phyloP scores from a whole-genome alignment of 768 basidiomycete species.

The Leccinellum rugosiceps region DNA sequence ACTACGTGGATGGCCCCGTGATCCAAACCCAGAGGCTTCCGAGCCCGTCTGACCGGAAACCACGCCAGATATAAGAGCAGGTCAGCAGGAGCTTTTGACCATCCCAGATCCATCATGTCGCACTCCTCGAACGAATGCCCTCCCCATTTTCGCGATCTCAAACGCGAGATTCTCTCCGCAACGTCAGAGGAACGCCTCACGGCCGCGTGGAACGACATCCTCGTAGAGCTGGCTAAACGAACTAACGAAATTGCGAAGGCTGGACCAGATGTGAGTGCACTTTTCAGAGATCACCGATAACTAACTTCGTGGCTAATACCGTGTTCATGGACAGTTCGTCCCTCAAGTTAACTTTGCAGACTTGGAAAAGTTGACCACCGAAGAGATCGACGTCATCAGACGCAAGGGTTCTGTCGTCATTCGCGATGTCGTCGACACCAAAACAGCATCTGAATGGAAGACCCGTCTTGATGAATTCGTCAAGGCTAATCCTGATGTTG shows the following conservation, averaged over 20 bases:
- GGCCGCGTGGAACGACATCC: conserved; percentile 56
- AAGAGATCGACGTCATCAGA: conserved; percentile 49
- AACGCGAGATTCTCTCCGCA: conserved; percentile 50
- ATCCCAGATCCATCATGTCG: conserved; percentile 11
- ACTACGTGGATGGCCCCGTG: not conserved
- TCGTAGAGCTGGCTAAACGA: conserved; percentile 45
- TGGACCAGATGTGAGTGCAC: conserved; percentile 46
- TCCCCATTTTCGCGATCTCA: conserved; percentile 53
- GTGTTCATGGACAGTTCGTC: conserved; percentile 41
- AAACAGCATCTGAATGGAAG: conserved; percentile 58
- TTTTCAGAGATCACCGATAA: not conserved
- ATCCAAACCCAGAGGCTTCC: not conserved
- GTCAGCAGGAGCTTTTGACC: not conserved
- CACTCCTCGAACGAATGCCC: conserved; percentile 12
- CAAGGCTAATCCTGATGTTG: conserved; percentile 50
- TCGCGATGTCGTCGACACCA: conserved; percentile 54
- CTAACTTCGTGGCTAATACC: not conserved
- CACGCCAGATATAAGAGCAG: conserved; percentile 12
- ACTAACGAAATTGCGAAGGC: conserved; percentile 43
- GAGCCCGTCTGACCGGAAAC: not conserved
- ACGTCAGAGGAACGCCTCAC: conserved; percentile 49
- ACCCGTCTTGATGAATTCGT: conserved; percentile 53
- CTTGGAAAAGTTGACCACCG: conserved; percentile 43
- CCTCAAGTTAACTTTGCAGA: conserved; percentile 61
- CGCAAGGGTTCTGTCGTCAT: conserved; percentile 60